Evolutionary conservation across 768 basidiomycete species (phyloP).

Genomic region (Kwoniella botswanensis): DNA sequence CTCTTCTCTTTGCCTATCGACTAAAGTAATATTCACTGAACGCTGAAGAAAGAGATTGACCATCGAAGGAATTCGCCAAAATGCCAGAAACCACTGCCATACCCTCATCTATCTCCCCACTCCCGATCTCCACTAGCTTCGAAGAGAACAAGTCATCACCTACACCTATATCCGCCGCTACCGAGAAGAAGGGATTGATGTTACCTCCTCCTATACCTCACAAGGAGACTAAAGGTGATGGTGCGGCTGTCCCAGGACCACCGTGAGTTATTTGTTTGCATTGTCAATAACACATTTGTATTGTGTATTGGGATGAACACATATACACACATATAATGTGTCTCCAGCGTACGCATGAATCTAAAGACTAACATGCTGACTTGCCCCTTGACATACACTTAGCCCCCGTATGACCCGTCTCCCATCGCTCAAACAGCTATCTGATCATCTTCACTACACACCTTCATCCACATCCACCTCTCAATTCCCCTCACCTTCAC

Average conservation of each 20-base stretch:
- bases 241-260: neutral
- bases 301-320: too few species aligned
- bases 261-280: neutral
- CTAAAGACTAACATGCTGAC: neutral
- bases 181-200: slow-evolving; percentile 26
- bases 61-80: neutral
- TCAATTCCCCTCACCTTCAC: slow-evolving; percentile 6
- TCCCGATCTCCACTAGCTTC: slow-evolving; percentile 5
- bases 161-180: neutral
- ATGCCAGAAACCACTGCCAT: slow-evolving; percentile 9
- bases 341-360: neutral
- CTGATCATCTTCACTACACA: slow-evolving; percentile 28
- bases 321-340: neutral
- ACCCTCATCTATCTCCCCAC: neutral
- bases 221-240: slow-evolving; percentile 17
- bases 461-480: slow-evolving; percentile 24
- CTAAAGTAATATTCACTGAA: too few species aligned
- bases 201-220: slow-evolving; percentile 32
- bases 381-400: neutral
- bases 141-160: slow-evolving; percentile 1
- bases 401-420: slow-evolving; percentile 46
- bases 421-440: slow-evolving; percentile 41
- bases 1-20: too few species aligned
- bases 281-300: too few species aligned
- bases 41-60: too few species aligned